Evolutionary conservation across 805 yeast species (phyloP), one percentile per base, ranked within the genome.

Genomic region (Dipodascus geniculatus): DNA sequence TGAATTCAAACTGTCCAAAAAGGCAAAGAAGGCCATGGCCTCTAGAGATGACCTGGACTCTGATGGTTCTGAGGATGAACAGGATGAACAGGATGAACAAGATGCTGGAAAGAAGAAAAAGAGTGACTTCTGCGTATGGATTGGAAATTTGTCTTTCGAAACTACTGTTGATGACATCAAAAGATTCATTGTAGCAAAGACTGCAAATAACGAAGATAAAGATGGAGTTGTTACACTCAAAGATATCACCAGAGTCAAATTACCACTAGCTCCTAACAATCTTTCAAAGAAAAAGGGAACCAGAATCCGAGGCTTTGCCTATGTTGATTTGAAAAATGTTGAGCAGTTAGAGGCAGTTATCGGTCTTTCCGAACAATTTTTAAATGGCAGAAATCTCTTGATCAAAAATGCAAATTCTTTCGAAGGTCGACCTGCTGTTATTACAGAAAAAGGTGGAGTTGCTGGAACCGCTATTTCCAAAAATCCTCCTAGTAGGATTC

Each of bases 111-210:
- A 55, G 19, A 55, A 58, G 1, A 53, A 63, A 57, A 38, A 38
- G 44, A 28, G 33, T 28, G 79, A 76, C 53, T 78, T 71, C 61
- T 95, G 95, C 48, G 93, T 89, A 35, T 93, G 99, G 99, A 79
- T 93, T 49, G 99, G 99, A 48, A 93, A 93, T 66, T 70, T 93
- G 58, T 76, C 96, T 0, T 93, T 84, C 63, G 93, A 87, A 52
- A 87, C 96, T 3, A 75, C 82, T 0, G 81, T 77, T 60, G 91
- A 85, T 35, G 95, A 89, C 58, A 64, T 93, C 33, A 71, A 72
- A 14, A 74, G 81, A 53, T 88, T 85, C 58, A 68, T 93, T 4
- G 70, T 75, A 1, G 75, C 78, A 8, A 86, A 83, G 63, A 78
- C 91, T 0, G 68, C 68, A 2, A 71, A 68, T 17, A 51, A 49